These are phyloP conservation scores for Pichia sp. DNA, from an alignment of 1,139 yeast genomes.

Conservation along the genomic window DNA sequence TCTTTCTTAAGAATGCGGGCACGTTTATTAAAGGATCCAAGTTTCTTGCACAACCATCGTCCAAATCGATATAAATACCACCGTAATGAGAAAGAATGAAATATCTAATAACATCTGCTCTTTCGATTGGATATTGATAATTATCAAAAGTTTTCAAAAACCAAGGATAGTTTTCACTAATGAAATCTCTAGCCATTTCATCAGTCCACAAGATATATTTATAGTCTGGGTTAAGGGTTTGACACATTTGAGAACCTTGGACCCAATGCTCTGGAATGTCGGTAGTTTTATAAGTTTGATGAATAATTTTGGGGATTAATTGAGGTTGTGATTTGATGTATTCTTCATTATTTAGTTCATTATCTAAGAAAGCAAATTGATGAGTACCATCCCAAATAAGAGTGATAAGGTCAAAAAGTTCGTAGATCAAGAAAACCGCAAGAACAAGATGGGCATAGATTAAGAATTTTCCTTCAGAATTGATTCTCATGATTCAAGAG, in stretches of 20 bases:
- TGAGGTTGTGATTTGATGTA: conserved; percentile 35
- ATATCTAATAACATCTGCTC: conserved; percentile 92
- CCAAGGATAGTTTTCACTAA: conserved; percentile 78
- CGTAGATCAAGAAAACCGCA: conserved; percentile 51
- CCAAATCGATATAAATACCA: conserved; percentile 85
- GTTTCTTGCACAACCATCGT: conserved; percentile 74
- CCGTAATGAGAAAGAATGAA: conserved; percentile 80
- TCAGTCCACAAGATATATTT: conserved; percentile 90
- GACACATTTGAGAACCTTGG: conserved; percentile 69
- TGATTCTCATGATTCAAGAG: conserved; percentile 31
- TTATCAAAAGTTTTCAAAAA: conserved; percentile 70
- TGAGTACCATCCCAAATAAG: conserved; percentile 67
- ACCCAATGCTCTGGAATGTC: conserved; percentile 78
- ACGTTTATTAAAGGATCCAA: conserved; percentile 74
- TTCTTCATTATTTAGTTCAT: conserved; percentile 42
- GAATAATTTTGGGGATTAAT: conserved; percentile 82
- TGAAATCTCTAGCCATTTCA: conserved; percentile 71
- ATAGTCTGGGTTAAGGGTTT: conserved; percentile 77
- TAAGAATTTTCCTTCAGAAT: conserved; percentile 55
- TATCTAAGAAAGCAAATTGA: conserved; percentile 52
- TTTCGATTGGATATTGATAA: conserved; percentile 73
- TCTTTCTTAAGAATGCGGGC: conserved; percentile 83
- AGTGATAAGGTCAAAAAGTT: conserved; percentile 68
- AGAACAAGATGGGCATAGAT: conserved; percentile 51
- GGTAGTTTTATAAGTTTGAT: conserved; percentile 81